phyloP scores from a whole-genome alignment of 202 grass and related monocot species.

The Zizania palustris region DNA sequence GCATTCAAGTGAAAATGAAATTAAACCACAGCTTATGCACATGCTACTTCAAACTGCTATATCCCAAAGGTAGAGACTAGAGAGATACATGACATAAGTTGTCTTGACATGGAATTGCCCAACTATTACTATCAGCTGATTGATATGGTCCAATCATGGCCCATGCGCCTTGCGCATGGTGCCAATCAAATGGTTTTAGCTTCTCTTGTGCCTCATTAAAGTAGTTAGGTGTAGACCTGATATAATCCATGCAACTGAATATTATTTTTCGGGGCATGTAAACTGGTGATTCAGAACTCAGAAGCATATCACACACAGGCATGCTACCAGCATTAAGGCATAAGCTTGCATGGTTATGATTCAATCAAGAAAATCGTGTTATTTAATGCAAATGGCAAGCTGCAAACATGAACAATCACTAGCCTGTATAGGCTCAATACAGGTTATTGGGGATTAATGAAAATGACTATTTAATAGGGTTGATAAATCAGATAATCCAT shows the following conservation, averaged over 20 bases:
- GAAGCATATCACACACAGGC: neutral
- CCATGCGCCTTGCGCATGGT: neutral
- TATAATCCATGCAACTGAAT: neutral
- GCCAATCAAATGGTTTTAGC: slow-evolving; percentile 19
- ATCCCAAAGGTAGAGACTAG: slow-evolving; percentile 3
- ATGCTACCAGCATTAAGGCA: neutral
- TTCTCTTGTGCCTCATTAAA: slow-evolving; percentile 25
- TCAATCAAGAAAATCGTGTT: slow-evolving; percentile 4
- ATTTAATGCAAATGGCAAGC: neutral
- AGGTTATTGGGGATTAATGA: slow-evolving; percentile 3
- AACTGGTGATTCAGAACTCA: neutral
- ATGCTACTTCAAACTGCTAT: neutral
- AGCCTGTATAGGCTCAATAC: slow-evolving; percentile 4
- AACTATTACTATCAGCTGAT: slow-evolving; percentile 26
- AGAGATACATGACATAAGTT: slow-evolving; percentile 10
- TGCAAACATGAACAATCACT: neutral
- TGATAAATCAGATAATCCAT: neutral
- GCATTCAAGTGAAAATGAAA: slow-evolving; percentile 19
- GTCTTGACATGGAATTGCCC: slow-evolving; percentile 22
- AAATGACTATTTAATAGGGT: neutral
- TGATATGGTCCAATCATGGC: slow-evolving; percentile 1
- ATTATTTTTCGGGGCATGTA: neutral
- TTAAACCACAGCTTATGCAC: neutral
- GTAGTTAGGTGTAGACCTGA: slow-evolving; percentile 7
- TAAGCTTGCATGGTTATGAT: neutral